Base-by-base conservation (phyloP, 1,284 basidiomycete species). In the Cryptococcus sp. region DNA sequence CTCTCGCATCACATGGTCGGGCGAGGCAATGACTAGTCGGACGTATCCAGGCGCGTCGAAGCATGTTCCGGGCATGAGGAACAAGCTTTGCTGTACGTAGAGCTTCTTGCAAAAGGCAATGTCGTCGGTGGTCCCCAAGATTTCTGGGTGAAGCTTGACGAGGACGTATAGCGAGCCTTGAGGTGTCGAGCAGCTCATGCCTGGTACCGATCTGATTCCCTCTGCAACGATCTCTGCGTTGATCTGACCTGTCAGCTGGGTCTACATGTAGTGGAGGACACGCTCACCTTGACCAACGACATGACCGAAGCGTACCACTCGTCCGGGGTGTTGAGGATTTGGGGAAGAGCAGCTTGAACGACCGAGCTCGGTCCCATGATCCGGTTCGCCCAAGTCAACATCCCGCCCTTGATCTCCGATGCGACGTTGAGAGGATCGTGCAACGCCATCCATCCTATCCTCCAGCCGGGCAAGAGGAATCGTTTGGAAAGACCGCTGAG, bases 401-500 rank as follows among this genome's bases (percentile, higher is more conserved):
- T 53, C 2, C 62, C 66, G 14, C 56, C 53, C 35, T 57, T 51
- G 25, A 68, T 50, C 6, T 53, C 49, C 10, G 47, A 35, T 5
- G 70, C 65, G 1, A 71, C 62, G 19, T 58, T 51, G 5, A 63
- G 53, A 4, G 71, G 70, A 51, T 74, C 72, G 53, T 73, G 70
- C 0, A 72, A 43, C 4, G 60, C 56, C 24, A 68, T 50, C 71
- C 71, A 74, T 2, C 72, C 71, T 45, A 68, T 59, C n/a, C 71
- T 56, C 67, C 67, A 71, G 6, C 72, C 71, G 7, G 65, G 68
- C 0, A 67, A 46, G 21, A 74, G 57, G 63, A 72, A 74, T 9
- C 72, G 59, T 54, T 74, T 74, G 14, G 71, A 72, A 2, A 74
- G 56, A 11, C 69, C 72, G 4, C 65, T 67, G 31, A 72, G 54